Evolutionary conservation across 208 protist species (phyloP).

Genomic region (Wallacemonas rigidus): DNA sequence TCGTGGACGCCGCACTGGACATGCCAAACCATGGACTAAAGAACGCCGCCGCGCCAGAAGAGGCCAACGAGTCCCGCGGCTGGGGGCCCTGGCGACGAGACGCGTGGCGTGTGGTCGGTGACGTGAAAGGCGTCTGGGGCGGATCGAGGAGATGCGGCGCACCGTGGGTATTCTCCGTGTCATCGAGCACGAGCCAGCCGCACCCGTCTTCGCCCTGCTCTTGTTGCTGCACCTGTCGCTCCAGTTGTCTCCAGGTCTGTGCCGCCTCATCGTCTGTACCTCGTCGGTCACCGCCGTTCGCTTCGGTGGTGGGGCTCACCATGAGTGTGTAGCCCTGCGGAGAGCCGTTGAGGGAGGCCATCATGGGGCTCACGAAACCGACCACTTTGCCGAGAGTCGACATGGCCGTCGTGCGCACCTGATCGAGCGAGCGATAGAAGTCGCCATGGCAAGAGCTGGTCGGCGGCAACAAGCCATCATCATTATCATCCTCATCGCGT

Average conservation of each 20-base stretch:
- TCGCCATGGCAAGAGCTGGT: background rate
- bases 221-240: no score
- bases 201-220: no score
- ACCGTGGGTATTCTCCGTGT: background rate
- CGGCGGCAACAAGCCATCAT: background rate
- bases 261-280: no score
- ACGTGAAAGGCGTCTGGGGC: background rate
- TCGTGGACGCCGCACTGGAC: background rate
- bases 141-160: background rate
- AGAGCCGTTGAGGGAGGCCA: background rate
- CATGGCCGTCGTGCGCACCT: background rate
- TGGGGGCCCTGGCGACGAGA: no score
- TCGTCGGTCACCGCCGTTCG: no score
- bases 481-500: background rate
- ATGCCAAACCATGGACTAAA: no score
- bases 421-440: background rate
- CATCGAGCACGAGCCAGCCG: constrained; percentile 1
- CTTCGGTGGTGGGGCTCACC: background rate
- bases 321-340: background rate
- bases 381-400: constrained; percentile 6
- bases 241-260: no score
- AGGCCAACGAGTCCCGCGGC: no score
- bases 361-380: background rate
- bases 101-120: background rate
- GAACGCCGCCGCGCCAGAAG: no score